Evolutionary conservation across 495 filamentous ascomycete genomes (phyloP).

Genomic region (Penicillium soppii): DNA sequence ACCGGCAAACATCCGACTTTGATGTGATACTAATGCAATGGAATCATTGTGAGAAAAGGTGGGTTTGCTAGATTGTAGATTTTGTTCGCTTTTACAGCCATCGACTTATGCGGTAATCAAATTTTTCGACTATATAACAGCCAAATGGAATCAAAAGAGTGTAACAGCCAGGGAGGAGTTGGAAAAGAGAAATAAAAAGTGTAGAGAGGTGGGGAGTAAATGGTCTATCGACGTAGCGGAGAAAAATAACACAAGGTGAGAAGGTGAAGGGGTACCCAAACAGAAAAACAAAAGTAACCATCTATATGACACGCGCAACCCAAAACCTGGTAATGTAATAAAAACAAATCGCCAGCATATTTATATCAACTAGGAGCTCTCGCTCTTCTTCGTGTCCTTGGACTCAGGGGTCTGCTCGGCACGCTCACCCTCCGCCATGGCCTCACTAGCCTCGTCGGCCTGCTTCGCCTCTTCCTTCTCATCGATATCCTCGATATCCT

Average conservation of each 20-base stretch:
- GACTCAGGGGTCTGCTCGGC: constrained; percentile 27
- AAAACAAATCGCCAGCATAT: constrained; percentile 6
- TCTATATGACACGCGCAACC: constrained; percentile 12
- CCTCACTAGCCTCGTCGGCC: constrained; percentile 42
- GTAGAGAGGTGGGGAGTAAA: constrained; percentile 10
- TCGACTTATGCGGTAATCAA: not conserved
- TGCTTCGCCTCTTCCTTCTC: constrained; percentile 60
- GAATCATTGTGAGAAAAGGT: too few species aligned
- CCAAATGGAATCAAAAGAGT: constrained; percentile 1
- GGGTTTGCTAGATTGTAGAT: too few species aligned
- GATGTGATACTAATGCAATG: not conserved
- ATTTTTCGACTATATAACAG: not conserved
- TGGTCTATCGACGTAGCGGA: constrained; percentile 25
- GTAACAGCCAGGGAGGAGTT: constrained; percentile 1
- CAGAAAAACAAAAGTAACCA: constrained; percentile 8
- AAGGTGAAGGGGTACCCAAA: constrained; percentile 2
- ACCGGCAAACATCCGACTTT: not conserved
- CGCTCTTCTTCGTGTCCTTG: constrained; percentile 32
- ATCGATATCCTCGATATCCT: constrained; percentile 82
- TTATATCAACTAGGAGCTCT: constrained; percentile 22
- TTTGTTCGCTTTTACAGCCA: constrained; percentile 1
- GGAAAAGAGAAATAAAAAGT: constrained; percentile 1
- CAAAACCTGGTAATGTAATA: not conserved
- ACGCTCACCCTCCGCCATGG: constrained; percentile 39
- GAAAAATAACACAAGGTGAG: constrained; percentile 26